Evolutionary conservation across 345 rosid species (phyloP), one percentile per base, ranked within the genome.

Genomic region (Populus alba): DNA sequence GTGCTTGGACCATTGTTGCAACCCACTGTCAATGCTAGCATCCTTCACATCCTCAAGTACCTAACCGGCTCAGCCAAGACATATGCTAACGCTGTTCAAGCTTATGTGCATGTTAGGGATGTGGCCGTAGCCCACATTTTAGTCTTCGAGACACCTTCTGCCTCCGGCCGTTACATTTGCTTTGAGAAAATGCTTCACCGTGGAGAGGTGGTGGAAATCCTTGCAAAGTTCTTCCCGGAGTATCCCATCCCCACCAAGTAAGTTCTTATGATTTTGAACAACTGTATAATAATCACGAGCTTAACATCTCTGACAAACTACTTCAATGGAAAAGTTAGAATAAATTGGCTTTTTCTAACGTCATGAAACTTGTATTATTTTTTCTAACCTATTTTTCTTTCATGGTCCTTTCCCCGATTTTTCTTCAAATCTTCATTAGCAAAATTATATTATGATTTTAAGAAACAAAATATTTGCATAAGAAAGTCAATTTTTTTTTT

Each of bases 221-320:
- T 96, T 1, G 85, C 92, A 80, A 91, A 94, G 86, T 86, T 94
- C 87, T 96, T 91, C 90, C 99, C 97, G 0, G 97, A 92, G 74
- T 94, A 96, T 49, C 95, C 97, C 25, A 80, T 96, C 77, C 99
- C 99, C 15, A 90, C 93, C 89, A 92, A 88, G 99, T 96, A 90
- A 86, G 98, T 86, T 49, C 22, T 17, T 57, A 57, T n/a, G 7
- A n/a, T 10, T 3, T 9, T 3, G 27, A 57, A 57, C 1, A n/a
- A n/a, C 16, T 45, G 4, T 13, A 45, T 15, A 13, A 13, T 13
- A 13, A 12, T 25, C 27, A 25, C 27, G 27, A 25, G 27, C 27
- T 25, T 25, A 25, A 25, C 27, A 25, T 1, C 27, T 25, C 27
- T 25, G 1, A 25, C 0, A 25, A 25, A 25, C 27, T 25, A 25